phyloP scores from a whole-genome alignment of 257 asterid species.

The Penstemon davidsonii region DNA sequence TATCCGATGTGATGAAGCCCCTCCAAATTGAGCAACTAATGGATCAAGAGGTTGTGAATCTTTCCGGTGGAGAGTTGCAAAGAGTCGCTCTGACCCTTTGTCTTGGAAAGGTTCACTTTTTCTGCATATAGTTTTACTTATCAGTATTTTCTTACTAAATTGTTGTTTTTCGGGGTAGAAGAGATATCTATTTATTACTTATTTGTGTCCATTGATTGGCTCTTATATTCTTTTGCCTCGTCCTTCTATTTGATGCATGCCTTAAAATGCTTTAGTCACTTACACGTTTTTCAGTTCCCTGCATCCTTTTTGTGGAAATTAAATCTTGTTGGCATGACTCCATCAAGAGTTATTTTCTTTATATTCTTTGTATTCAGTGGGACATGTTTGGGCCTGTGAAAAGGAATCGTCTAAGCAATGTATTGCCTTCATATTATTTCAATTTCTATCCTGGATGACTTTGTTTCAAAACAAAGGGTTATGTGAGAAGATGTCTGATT shows the following conservation, averaged over 20 bases:
- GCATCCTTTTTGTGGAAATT: no score
- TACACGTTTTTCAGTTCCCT: no score
- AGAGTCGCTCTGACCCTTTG: slow-evolving; percentile 91
- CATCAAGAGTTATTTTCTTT: neutral
- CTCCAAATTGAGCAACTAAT: slow-evolving; percentile 94
- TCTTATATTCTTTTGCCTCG: neutral
- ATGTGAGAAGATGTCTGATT: neutral
- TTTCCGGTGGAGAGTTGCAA: slow-evolving; percentile 99
- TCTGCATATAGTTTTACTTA: neutral
- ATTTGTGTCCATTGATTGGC: neutral
- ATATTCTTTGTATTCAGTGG: neutral
- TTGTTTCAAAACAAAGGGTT: neutral
- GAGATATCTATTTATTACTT: neutral
- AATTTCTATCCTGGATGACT: neutral
- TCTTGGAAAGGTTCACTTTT: slow-evolving; percentile 80
- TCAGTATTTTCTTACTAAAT: slow-evolving; percentile 5
- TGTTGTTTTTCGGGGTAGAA: neutral
- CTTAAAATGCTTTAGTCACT: neutral
- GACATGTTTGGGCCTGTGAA: neutral
- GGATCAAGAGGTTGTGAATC: slow-evolving; percentile 96
- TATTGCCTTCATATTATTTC: neutral
- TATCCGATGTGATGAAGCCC: slow-evolving; percentile 97
- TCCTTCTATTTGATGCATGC: neutral
- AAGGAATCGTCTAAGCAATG: neutral
- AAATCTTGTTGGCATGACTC: neutral